Conservation (phyloP, 441 rosid genomes). For the Manihot esculenta region DNA sequence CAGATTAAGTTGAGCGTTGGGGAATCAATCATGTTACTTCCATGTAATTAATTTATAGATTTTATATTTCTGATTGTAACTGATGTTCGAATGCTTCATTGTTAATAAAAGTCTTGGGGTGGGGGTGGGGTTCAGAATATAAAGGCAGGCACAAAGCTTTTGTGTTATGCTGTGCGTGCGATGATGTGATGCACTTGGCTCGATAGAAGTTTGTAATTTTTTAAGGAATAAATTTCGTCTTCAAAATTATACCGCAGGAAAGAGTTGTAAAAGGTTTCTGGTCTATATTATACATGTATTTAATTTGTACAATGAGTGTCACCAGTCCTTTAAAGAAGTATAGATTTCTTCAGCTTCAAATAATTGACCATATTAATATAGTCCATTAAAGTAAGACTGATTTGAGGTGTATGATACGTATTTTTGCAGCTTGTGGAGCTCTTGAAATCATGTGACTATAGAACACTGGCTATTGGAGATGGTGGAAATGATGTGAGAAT, state of each 20-base stretch:
- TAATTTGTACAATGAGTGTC: neutral
- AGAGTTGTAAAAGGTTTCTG: neutral
- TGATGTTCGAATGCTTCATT: neutral
- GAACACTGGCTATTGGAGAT: constrained; percentile 97
- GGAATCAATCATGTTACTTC: neutral
- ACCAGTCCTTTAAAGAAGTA: neutral
- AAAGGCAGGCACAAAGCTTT: neutral
- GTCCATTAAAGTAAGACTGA: neutral
- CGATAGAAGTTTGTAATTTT: neutral
- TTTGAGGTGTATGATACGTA: neutral
- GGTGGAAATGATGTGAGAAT: constrained; percentile 99
- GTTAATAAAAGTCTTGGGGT: neutral
- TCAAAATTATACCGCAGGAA: neutral
- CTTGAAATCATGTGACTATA: constrained; percentile 89
- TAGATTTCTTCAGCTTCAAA: neutral
- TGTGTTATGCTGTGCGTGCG: neutral
- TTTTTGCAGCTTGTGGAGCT: constrained; percentile 85
- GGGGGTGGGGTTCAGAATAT: neutral
- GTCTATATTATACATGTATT: neutral
- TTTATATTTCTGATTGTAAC: neutral
- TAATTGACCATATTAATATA: neutral
- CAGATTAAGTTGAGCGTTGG: neutral
- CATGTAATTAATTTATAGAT: neutral
- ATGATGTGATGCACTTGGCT: neutral
- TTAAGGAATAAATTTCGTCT: neutral